Percentiles rank a stretch among this genome's conserved stretches.
phyloP scores from a whole-genome alignment of 2,329 filamentous ascomycete genomes.

The Cyphellophora attinorum region DNA sequence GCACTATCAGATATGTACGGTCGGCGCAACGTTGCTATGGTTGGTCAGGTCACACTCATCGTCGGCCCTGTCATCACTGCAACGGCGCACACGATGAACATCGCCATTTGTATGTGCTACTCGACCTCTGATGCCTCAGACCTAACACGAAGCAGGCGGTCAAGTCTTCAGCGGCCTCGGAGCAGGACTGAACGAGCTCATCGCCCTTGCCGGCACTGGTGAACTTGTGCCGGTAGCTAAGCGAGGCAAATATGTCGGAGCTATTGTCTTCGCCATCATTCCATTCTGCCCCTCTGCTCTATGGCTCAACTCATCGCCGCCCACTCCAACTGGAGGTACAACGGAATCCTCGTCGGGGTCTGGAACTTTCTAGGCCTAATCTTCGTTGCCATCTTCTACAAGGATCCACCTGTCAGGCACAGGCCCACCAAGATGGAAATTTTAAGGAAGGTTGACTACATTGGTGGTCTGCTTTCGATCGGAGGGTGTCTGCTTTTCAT shows the following conservation, averaged over 20 bases:
- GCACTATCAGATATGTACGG: slow-evolving; percentile 55
- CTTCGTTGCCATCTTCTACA: slow-evolving; percentile 34
- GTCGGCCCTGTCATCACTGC: slow-evolving; percentile 52
- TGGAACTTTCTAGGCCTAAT: slow-evolving; percentile 34
- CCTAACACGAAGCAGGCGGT: slow-evolving; percentile 33
- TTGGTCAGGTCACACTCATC: slow-evolving; percentile 45
- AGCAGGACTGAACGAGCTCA: slow-evolving; percentile 59
- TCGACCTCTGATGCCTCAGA: slow-evolving; percentile 6
- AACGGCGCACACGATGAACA: slow-evolving; percentile 49
- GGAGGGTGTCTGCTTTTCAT: slow-evolving; percentile 39
- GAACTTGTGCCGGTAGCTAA: slow-evolving; percentile 58
- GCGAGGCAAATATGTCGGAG: slow-evolving; percentile 53
- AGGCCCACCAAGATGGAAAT: slow-evolving; percentile 33
- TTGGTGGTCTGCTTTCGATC: slow-evolving; percentile 40
- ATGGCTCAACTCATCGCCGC: slow-evolving; percentile 47
- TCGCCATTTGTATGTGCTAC: slow-evolving; percentile 52
- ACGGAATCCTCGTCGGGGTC: slow-evolving; percentile 31
- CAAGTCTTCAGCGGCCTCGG: slow-evolving; percentile 55
- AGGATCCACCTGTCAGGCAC: slow-evolving; percentile 35
- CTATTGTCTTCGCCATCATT: slow-evolving; percentile 51
- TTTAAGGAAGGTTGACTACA: slow-evolving; percentile 39
- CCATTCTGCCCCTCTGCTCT: slow-evolving; percentile 55
- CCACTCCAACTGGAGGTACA: slow-evolving; percentile 35
- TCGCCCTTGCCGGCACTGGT: slow-evolving; percentile 56
- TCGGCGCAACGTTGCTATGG: slow-evolving; percentile 49